Percentiles rank a stretch among this genome's conserved stretches.
Evolutionary conservation across 108 stramenopile genomes (phyloP).

Genomic region (Schizochytrium sp.): DNA sequence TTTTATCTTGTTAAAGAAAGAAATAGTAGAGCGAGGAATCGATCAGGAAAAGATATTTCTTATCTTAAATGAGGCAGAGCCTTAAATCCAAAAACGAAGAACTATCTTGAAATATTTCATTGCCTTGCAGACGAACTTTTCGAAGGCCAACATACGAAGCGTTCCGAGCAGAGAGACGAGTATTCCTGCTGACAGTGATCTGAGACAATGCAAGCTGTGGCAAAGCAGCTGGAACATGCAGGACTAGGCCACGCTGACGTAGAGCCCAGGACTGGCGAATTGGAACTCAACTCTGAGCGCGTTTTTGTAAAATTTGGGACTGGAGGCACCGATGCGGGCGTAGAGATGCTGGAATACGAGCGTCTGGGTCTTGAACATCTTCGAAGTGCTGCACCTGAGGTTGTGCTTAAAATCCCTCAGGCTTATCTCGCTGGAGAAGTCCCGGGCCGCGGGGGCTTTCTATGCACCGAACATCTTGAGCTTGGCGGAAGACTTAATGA

Average conservation of each 20-base stretch:
- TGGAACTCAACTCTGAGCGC: neutral
- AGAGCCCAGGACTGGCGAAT: neutral
- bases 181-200: too few relatives aligned
- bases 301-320: constrained; percentile 45
- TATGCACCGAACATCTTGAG: neutral
- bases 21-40: too few relatives aligned
- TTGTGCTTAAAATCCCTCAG: neutral
- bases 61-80: too few relatives aligned
- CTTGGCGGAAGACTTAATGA: neutral
- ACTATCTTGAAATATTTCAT: too few relatives aligned
- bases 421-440: neutral
- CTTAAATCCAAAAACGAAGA: too few relatives aligned
- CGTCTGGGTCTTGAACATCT: constrained; percentile 10
- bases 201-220: neutral
- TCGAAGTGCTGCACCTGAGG: neutral
- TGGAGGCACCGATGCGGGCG: constrained; percentile 16
- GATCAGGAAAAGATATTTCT: too few relatives aligned
- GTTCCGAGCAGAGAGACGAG: too few relatives aligned
- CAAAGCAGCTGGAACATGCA: neutral
- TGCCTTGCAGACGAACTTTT: too few relatives aligned
- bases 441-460: neutral
- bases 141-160: too few relatives aligned
- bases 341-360: constrained; percentile 3
- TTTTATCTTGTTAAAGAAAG: too few relatives aligned
- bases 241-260: neutral